Evolutionary conservation across 306 rosid genomes (phyloP).

Genomic region (Sicyos edulis): DNA sequence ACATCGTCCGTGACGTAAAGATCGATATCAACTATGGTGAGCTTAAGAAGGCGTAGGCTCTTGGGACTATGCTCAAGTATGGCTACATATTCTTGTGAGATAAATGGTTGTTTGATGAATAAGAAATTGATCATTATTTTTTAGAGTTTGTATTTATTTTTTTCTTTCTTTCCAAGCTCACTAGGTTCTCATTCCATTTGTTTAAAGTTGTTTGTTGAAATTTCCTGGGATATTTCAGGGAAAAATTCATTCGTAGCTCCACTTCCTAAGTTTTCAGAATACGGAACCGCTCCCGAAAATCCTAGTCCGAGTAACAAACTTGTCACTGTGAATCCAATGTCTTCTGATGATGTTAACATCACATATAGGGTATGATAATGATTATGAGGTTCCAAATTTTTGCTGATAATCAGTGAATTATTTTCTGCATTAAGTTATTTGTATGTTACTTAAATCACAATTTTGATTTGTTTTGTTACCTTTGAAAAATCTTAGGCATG

Average conservation of each 20-base stretch:
- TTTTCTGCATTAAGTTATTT: constrained; percentile 1
- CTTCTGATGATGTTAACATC: constrained; percentile 39
- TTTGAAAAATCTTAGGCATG: background rate
- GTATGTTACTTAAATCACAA: background rate
- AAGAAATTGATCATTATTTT: too few species aligned
- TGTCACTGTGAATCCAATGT: constrained; percentile 44
- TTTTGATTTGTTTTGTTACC: background rate
- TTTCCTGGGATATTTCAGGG: constrained; percentile 42
- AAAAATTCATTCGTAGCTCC: constrained; percentile 47
- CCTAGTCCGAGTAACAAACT: constrained; percentile 32
- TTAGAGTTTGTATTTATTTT: too few species aligned
- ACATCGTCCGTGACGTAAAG: constrained; percentile 26
- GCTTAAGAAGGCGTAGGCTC: constrained; percentile 94
- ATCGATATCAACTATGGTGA: constrained; percentile 55
- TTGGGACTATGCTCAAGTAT: constrained; percentile 81
- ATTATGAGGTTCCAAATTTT: background rate
- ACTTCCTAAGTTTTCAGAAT: constrained; percentile 48
- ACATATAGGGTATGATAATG: constrained; percentile 39
- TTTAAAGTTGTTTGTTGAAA: too few species aligned
- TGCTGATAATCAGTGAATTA: background rate
- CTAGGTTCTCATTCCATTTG: too few species aligned
- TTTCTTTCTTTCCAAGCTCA: background rate
- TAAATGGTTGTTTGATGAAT: background rate
- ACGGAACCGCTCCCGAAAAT: constrained; percentile 36
- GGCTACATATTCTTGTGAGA: constrained; percentile 22